phyloP scores from a whole-genome alignment of 495 filamentous ascomycete species.

The Aspergillus conjunctus region DNA sequence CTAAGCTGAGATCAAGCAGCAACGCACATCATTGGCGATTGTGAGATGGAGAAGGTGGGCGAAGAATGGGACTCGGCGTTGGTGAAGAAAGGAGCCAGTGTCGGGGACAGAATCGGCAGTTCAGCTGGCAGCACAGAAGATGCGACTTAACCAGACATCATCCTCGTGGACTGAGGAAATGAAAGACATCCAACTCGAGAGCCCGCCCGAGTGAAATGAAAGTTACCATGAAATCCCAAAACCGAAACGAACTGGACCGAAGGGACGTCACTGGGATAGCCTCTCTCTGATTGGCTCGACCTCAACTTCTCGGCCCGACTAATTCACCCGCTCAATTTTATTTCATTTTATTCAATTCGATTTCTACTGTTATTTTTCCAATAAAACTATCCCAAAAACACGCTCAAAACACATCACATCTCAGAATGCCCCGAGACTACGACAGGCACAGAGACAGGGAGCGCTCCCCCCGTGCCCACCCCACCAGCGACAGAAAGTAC shows the following conservation, averaged over 20 bases:
- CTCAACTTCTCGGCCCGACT: background rate
- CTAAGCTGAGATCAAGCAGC: slow-evolving; percentile 20
- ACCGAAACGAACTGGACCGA: background rate
- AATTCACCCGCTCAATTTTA: background rate
- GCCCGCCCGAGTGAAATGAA: too few species aligned
- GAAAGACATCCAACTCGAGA: too few species aligned
- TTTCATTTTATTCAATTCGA: slow-evolving; percentile 4
- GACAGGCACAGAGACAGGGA: background rate
- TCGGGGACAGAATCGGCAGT: too few species aligned
- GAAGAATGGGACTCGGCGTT: background rate
- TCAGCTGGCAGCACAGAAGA: too few species aligned
- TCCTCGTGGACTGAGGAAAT: too few species aligned
- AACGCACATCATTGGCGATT: slow-evolving; percentile 16
- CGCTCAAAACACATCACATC: too few species aligned
- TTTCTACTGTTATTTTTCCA: background rate
- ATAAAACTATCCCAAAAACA: background rate
- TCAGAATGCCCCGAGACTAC: slow-evolving; percentile 11
- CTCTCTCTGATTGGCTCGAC: background rate
- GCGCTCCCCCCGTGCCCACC: background rate
- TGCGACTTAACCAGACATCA: too few species aligned
- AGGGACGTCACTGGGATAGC: background rate
- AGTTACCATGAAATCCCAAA: too few species aligned
- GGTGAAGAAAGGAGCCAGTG: background rate
- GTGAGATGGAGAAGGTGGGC: background rate
- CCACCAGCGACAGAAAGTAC: slow-evolving; percentile 13